These are phyloP conservation scores for Bipolaris zeicola DNA, from an alignment of 2,329 filamentous ascomycete genomes.

Conservation along the genomic window DNA sequence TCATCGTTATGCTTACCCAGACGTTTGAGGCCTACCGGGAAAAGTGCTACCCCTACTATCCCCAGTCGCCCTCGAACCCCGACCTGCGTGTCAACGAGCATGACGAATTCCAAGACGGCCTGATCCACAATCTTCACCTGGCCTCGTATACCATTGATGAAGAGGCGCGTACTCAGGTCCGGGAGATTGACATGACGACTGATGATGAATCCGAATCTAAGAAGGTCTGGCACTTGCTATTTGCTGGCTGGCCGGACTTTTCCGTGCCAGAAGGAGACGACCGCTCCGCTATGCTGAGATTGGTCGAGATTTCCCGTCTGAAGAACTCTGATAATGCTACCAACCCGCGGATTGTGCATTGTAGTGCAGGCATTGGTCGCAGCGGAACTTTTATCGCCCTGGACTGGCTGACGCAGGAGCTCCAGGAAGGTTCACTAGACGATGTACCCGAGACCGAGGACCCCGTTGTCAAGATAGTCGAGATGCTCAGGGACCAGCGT, in stretches of 20 bases:
- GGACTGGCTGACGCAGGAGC: slow-evolving; percentile 85
- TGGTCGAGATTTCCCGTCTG: slow-evolving; percentile 70
- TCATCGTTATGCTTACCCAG: slow-evolving; percentile 94
- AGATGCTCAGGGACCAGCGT: slow-evolving; percentile 80
- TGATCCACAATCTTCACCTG: slow-evolving; percentile 71
- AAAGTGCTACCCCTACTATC: slow-evolving; percentile 92
- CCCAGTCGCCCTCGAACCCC: slow-evolving; percentile 52
- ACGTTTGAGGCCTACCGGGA: slow-evolving; percentile 77
- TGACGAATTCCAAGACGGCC: slow-evolving; percentile 68
- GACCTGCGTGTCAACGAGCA: slow-evolving; percentile 63
- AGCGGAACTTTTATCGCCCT: slow-evolving; percentile 95
- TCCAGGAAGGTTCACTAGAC: slow-evolving; percentile 73
- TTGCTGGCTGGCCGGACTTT: slow-evolving; percentile 89
- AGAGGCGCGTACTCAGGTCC: slow-evolving; percentile 68
- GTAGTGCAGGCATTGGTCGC: slow-evolving; percentile 88
- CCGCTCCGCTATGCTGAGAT: slow-evolving; percentile 68
- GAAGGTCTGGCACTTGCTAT: slow-evolving; percentile 81
- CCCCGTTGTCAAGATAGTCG: slow-evolving; percentile 78
- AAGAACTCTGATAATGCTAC: slow-evolving; percentile 54
- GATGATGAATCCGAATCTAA: slow-evolving; percentile 60
- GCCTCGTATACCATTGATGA: slow-evolving; percentile 60
- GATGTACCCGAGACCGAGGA: slow-evolving; percentile 60
- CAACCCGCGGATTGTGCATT: slow-evolving; percentile 74
- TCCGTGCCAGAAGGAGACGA: slow-evolving; percentile 75
- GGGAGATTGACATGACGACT: slow-evolving; percentile 66